Evolutionary conservation across 768 basidiomycete genomes (phyloP).

Genomic region (Rhodosporidiobolus sp.): DNA sequence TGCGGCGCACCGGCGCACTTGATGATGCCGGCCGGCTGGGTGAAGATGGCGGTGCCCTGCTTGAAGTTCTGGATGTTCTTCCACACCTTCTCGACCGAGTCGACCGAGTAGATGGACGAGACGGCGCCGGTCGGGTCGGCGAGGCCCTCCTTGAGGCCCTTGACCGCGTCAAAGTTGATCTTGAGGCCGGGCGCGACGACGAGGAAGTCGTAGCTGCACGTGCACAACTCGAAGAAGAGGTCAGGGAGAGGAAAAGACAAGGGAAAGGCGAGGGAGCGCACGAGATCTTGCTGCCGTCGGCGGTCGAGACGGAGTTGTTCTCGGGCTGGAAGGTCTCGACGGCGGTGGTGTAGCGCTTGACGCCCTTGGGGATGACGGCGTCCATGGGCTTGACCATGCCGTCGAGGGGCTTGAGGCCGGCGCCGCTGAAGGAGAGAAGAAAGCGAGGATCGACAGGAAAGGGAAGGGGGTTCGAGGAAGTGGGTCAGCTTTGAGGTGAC

Average conservation of each 20-base stretch:
- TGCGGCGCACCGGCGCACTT: conserved; percentile 69
- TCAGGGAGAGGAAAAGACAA: neutral
- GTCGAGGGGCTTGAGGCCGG: conserved; percentile 71
- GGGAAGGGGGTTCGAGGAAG: too few species aligned
- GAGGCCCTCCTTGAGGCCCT: conserved; percentile 68
- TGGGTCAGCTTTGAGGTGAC: neutral
- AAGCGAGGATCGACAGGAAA: conserved; percentile 17
- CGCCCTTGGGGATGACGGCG: conserved; percentile 69
- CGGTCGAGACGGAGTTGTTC: conserved; percentile 68
- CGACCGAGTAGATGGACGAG: conserved; percentile 86
- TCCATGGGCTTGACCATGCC: conserved; percentile 62
- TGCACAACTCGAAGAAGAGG: too few species aligned
- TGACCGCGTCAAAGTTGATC: conserved; percentile 77
- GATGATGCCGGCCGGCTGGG: conserved; percentile 84
- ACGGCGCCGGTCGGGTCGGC: conserved; percentile 74
- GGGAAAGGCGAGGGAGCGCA: neutral
- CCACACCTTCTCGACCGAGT: conserved; percentile 87
- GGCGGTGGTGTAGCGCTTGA: conserved; percentile 66
- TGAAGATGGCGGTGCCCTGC: conserved; percentile 83
- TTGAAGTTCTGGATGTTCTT: conserved; percentile 71
- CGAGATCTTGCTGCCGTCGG: conserved; percentile 59
- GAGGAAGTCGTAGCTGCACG: conserved; percentile 72
- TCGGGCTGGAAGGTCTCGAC: conserved; percentile 65
- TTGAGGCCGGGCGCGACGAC: conserved; percentile 87
- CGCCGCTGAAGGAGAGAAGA: conserved; percentile 57